Percentiles rank a stretch among this genome's conserved stretches.
Evolutionary conservation across 2,329 filamentous ascomycete genomes (phyloP).

Genomic region (Clonostachys rhizophaga): DNA sequence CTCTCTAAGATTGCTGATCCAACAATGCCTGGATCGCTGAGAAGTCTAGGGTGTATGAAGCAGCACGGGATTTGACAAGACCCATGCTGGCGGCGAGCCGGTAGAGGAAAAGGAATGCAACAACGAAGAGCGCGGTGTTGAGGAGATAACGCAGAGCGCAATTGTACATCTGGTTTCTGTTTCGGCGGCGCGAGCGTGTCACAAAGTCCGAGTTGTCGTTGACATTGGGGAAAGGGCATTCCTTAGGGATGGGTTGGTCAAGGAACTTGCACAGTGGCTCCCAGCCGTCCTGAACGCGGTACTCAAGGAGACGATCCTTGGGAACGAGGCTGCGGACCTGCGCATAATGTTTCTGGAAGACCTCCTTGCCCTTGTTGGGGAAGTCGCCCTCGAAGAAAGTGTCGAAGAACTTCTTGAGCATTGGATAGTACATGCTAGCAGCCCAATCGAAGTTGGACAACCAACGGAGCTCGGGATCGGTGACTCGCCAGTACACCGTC

Average conservation of each 20-base stretch:
- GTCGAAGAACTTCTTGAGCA: conserved; percentile 66
- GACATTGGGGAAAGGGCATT: conserved; percentile 24
- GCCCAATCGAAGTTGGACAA: conserved; percentile 49
- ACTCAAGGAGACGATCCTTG: conserved; percentile 24
- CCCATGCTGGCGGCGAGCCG: too few species aligned
- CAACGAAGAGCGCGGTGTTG: conserved; percentile 1
- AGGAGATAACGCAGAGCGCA: conserved; percentile 16
- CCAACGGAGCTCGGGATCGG: conserved; percentile 48
- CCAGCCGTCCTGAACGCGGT: conserved; percentile 26
- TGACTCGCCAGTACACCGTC: conserved; percentile 64
- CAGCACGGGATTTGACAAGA: too few species aligned
- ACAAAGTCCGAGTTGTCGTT: conserved; percentile 28
- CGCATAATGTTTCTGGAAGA: conserved; percentile 41
- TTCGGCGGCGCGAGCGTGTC: conserved; percentile 19
- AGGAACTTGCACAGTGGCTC: conserved; percentile 15
- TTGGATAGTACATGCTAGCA: conserved; percentile 63
- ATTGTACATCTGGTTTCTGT: conserved; percentile 27
- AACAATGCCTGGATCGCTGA: too few species aligned
- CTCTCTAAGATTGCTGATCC: too few species aligned
- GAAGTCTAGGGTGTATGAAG: too few species aligned
- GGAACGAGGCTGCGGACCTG: conserved; percentile 22
- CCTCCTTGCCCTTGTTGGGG: conserved; percentile 57
- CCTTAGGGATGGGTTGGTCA: conserved; percentile 23
- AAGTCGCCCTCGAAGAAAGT: conserved; percentile 66
- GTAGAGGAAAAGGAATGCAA: too few species aligned